A percentile compares a stretch with the other conserved stretches of the same genome.
phyloP scores from a whole-genome alignment of 768 basidiomycete genomes.

The Pulveroboletus sp. region DNA sequence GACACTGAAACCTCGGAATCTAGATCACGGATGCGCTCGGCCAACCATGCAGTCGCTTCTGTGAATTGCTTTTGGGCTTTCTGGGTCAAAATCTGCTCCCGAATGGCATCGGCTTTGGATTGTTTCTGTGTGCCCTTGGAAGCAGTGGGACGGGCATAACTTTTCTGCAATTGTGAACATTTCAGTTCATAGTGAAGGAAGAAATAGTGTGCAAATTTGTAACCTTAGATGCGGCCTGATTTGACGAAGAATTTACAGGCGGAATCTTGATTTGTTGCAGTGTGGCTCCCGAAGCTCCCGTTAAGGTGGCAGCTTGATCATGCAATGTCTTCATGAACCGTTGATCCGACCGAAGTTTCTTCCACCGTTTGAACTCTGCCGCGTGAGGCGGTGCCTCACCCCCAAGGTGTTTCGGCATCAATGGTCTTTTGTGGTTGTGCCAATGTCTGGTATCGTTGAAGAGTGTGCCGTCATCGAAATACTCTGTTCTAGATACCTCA shows the following conservation, averaged over 20 bases:
- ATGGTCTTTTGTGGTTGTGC: slow-evolving; percentile 47
- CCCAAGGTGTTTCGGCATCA: slow-evolving; percentile 54
- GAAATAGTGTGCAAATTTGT: neutral
- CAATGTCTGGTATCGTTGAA: slow-evolving; percentile 57
- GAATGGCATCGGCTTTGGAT: slow-evolving; percentile 40
- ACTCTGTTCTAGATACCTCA: slow-evolving; percentile 5
- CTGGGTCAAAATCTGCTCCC: slow-evolving; percentile 42
- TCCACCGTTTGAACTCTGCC: slow-evolving; percentile 36
- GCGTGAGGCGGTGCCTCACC: slow-evolving; percentile 34
- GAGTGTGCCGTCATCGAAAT: slow-evolving; percentile 38
- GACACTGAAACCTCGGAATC: slow-evolving; percentile 17
- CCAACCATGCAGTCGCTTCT: slow-evolving; percentile 50
- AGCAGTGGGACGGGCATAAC: slow-evolving; percentile 8
- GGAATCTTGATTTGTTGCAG: slow-evolving; percentile 55
- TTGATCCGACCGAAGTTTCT: slow-evolving; percentile 45
- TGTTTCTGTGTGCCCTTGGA: slow-evolving; percentile 29
- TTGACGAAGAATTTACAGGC: slow-evolving; percentile 29
- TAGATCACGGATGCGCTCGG: slow-evolving; percentile 40
- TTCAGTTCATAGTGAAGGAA: neutral
- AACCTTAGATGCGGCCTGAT: slow-evolving; percentile 13
- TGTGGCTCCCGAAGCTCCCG: slow-evolving; percentile 53
- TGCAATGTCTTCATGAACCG: slow-evolving; percentile 55
- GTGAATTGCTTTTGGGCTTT: slow-evolving; percentile 41
- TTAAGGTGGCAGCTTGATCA: slow-evolving; percentile 57
- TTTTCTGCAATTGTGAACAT: slow-evolving; percentile 11